Conservation (phyloP, 2,329 filamentous ascomycete genomes). For the Coniochaeta ligniaria region DNA sequence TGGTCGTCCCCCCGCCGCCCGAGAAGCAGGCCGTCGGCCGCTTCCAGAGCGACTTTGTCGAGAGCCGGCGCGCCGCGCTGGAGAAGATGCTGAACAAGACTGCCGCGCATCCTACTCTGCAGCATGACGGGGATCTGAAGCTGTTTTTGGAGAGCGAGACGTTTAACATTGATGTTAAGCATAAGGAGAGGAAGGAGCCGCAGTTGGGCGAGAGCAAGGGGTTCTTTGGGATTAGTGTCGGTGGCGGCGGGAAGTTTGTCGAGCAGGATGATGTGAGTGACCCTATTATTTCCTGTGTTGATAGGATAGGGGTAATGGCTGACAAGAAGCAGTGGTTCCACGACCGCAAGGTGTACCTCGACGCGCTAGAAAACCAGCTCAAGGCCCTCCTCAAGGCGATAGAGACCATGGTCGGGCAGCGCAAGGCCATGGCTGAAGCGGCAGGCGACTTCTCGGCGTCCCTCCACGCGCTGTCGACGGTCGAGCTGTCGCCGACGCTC, state of each 20-base stretch:
- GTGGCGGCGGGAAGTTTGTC: conserved; percentile 79
- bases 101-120: conserved; percentile 78
- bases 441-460: conserved; percentile 90
- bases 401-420: conserved; percentile 84
- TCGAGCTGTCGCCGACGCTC: conserved; percentile 83
- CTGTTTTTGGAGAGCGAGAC: conserved; percentile 94
- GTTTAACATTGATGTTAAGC: conserved; percentile 95
- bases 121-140: conserved; percentile 90
- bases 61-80: conserved; percentile 80
- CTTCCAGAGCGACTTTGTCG: conserved; percentile 95
- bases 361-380: conserved; percentile 81
- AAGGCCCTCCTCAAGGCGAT: conserved; percentile 88
- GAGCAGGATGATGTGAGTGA: conserved; percentile 86
- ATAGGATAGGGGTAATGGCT: conserved; percentile 1
- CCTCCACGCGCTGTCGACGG: conserved; percentile 83
- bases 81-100: conserved; percentile 99
- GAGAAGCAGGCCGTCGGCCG: conserved; percentile 97
- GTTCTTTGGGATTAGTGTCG: conserved; percentile 75
- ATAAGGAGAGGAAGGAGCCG: conserved; percentile 88
- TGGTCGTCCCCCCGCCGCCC: conserved; percentile 90
- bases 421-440: conserved; percentile 88
- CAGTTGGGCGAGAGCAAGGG: conserved; percentile 86
- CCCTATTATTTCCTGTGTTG: not conserved
- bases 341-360: conserved; percentile 88
- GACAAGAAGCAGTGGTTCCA: conserved; percentile 76